phyloP scores from a whole-genome alignment of 2,329 filamentous ascomycete species.

The Talaromyces piceae region DNA sequence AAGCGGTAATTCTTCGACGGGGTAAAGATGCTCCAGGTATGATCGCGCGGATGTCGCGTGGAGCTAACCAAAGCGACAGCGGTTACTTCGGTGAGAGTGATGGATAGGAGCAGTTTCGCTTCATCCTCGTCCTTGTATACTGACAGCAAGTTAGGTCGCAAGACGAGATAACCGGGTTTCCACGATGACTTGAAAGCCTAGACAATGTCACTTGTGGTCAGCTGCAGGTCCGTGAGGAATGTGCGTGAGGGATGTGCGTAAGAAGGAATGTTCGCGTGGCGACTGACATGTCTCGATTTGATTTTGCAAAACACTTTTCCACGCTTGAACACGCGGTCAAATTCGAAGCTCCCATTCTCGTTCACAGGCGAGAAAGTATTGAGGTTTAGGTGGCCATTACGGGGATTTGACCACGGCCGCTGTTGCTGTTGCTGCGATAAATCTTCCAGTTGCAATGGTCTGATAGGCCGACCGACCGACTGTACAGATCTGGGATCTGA shows the following conservation, averaged over 20 bases:
- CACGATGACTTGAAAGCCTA: constrained; percentile 59
- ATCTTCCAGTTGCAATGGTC: constrained; percentile 14
- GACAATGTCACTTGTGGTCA: neutral
- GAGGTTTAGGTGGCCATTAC: constrained; percentile 45
- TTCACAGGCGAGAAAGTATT: constrained; percentile 79
- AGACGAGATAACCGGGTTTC: constrained; percentile 82
- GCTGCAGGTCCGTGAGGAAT: too few relatives aligned
- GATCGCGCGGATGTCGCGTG: constrained; percentile 74
- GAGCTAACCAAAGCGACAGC: constrained; percentile 84
- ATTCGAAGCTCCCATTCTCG: constrained; percentile 91
- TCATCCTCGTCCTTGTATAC: constrained; percentile 91
- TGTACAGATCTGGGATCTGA: constrained; percentile 4
- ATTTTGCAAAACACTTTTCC: constrained; percentile 82
- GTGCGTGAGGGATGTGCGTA: neutral
- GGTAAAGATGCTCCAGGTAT: constrained; percentile 89
- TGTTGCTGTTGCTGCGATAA: too few relatives aligned
- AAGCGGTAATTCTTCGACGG: constrained; percentile 88
- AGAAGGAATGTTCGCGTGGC: neutral
- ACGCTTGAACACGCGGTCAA: constrained; percentile 86
- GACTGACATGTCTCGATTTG: constrained; percentile 77
- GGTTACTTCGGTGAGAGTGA: constrained; percentile 82
- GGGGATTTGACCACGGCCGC: constrained; percentile 16
- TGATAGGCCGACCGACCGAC: neutral
- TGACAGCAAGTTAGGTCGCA: constrained; percentile 82
- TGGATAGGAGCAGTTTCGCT: constrained; percentile 78